Conservation (phyloP, 257 asterid species). For the Cordia subcordata region DNA sequence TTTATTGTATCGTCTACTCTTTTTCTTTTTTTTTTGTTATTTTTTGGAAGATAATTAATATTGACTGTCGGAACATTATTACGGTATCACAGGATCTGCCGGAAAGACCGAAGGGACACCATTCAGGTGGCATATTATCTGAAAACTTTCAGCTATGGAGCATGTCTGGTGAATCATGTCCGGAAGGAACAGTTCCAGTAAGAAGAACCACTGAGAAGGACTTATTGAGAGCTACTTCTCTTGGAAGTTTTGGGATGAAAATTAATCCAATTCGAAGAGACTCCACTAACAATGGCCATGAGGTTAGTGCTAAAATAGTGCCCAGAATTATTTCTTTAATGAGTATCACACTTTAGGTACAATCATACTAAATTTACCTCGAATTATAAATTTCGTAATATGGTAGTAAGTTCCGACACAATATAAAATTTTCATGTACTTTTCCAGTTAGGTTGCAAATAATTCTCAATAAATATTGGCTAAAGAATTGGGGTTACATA, state of each 20-base stretch:
- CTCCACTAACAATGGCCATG: slow-evolving; percentile 68
- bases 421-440: too few species aligned
- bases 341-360: too few species aligned
- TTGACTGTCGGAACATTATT: not conserved
- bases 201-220: slow-evolving; percentile 74
- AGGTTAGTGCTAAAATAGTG: slow-evolving; percentile 36
- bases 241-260: slow-evolving; percentile 58
- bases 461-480: too few species aligned
- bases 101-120: slow-evolving; percentile 62
- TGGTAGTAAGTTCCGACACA: too few species aligned
- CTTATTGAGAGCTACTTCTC: slow-evolving; percentile 49
- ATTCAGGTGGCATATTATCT: slow-evolving; percentile 23
- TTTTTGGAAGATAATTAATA: not conserved
- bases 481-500: too few species aligned
- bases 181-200: slow-evolving; percentile 72
- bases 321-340: not conserved
- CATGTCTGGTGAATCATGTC: slow-evolving; percentile 66
- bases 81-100: slow-evolving; percentile 60
- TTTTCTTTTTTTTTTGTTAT: not conserved
- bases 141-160: slow-evolving; percentile 78
- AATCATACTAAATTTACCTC: too few species aligned
- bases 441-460: not conserved
- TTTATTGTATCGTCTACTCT: not conserved
- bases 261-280: slow-evolving; percentile 52
- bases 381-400: too few species aligned